Conservation (phyloP, 805 yeast species). For the Wickerhamiella sergipiensis region DNA sequence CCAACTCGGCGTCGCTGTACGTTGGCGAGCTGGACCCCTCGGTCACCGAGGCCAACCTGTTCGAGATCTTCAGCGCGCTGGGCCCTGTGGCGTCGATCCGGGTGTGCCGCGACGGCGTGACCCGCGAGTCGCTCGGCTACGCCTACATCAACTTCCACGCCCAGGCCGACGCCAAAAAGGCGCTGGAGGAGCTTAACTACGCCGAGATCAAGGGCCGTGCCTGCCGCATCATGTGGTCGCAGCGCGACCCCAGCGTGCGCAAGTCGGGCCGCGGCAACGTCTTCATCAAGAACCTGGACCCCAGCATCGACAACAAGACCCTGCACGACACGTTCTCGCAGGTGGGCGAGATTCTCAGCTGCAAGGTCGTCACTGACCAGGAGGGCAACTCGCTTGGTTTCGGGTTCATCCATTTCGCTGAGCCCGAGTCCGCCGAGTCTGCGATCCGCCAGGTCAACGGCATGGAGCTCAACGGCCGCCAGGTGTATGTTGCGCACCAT, state of each 20-base stretch:
- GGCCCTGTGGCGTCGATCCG: constrained; percentile 95
- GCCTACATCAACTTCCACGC: constrained; percentile 95
- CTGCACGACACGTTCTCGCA: constrained; percentile 95
- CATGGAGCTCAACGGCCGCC: constrained; percentile 92
- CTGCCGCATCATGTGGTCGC: constrained; percentile 99
- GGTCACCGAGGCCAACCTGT: constrained; percentile 87
- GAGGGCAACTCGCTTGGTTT: constrained; percentile 86
- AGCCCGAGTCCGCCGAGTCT: constrained; percentile 79
- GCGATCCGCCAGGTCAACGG: constrained; percentile 97
- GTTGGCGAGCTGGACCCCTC: constrained; percentile 93
- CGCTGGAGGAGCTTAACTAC: constrained; percentile 92
- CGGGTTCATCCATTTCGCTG: constrained; percentile 95
- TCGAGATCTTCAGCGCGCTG: constrained; percentile 85
- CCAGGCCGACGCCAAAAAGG: constrained; percentile 80
- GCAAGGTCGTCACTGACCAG: constrained; percentile 94
- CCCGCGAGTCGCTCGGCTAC: constrained; percentile 94
- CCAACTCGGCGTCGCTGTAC: constrained; percentile 61
- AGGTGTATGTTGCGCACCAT: constrained; percentile 92
- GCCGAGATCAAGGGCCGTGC: constrained; percentile 86
- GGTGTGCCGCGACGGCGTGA: constrained; percentile 96
- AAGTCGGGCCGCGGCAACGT: constrained; percentile 93
- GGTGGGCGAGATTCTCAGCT: constrained; percentile 88
- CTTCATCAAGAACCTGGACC: constrained; percentile 95
- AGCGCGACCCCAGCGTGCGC: constrained; percentile 93
- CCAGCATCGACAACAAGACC: constrained; percentile 97